Base-by-base conservation (phyloP, 1,284 basidiomycete species). In the Ganoderma leucocontextum region DNA sequence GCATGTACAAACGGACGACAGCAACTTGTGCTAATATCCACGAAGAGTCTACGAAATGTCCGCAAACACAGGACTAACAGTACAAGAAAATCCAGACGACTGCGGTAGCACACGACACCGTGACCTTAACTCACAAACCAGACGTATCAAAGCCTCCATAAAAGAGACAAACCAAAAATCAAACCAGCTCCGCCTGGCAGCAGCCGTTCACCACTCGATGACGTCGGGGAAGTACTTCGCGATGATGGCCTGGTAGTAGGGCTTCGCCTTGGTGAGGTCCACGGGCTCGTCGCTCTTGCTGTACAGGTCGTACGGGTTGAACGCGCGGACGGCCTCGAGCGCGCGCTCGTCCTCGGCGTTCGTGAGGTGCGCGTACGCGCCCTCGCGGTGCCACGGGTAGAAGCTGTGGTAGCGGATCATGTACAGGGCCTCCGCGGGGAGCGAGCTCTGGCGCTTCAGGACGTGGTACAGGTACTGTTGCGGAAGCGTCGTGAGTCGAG, bases 381-480 rank as follows among this genome's bases (percentile, higher is more conserved):
- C 87, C 78, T 95, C 94, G 62, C 93, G 87, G 79, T 95, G 94
- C 94, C 95, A 96, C 82, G 95, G 95, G 83, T 97, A 97, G 85
- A 97, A 97, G 74, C 92, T 94, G 83, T 97, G 95, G 80, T 95
- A 97, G 35, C 95, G 90, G 77, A 97, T 95, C 95, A 97, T 97
- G 35, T 92, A 90, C 44, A 97, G 85, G 0, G 87, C 95, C 75
- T 94, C 95, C 64, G 88, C 86, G 0, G 95, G 95, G 0, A 97
- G 89, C n/a, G 85, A 86, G 75, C 87, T 89, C 77, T 94, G 93
- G 73, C 90, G 89, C 79, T 93, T 93, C 65, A 93, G 80, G 70
- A 94, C 89, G 72, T 91, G 82, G 78, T 93, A 94, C 9, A 94
- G 82, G 76, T 94, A 94, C 91, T 93, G 72, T 42, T 62, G 61